Evolutionary conservation across 2,329 filamentous ascomycete species (phyloP), one percentile per base, ranked within the genome.

Genomic region (Scorias spongiosa): DNA sequence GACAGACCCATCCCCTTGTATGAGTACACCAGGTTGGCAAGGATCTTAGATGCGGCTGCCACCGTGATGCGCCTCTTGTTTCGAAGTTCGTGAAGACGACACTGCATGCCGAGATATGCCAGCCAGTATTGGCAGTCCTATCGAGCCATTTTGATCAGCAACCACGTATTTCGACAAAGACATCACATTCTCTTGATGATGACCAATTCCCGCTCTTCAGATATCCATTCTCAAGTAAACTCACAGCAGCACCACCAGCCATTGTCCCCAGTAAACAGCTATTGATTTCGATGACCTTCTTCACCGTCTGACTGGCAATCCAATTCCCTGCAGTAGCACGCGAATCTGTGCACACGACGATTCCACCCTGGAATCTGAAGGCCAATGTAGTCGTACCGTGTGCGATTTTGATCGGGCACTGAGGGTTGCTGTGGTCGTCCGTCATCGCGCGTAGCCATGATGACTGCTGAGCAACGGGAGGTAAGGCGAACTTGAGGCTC

Each of bases 221-320:
- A 12, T 29, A 6, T 38, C 17, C 41, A 37, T n/a, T 30, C 29
- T 32, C 32, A 36, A 4, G 3, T 3, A 36, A 46, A 66, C 76
- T 63, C 68, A 81, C 78, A 66, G 91, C 91, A 61, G 91, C 91
- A 68, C 91, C 91, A 66, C 91, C 91, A 50, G 91, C 91, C 89
- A 98, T 94, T 55, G 91, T 98, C 52, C 91, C 91, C 59, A 98
- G 70, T 66, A 98, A 75, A 66, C 81, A 83, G 67, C 75, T 85
- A 72, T 94, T 94, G 74, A 94, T 94, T 75, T 94, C 87, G 62
- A 98, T 96, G 55, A 98, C 91, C 76, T 98, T 98, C 80, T 98
- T 98, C 62, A 98, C 91, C 43, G 91, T 98, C 75, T 98, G 91
- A 69, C 85, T 93, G 53, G 91, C 91, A 67, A 98, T 98, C 91